Conservation (phyloP, 1,284 basidiomycete genomes). For the Mycena sp. region DNA sequence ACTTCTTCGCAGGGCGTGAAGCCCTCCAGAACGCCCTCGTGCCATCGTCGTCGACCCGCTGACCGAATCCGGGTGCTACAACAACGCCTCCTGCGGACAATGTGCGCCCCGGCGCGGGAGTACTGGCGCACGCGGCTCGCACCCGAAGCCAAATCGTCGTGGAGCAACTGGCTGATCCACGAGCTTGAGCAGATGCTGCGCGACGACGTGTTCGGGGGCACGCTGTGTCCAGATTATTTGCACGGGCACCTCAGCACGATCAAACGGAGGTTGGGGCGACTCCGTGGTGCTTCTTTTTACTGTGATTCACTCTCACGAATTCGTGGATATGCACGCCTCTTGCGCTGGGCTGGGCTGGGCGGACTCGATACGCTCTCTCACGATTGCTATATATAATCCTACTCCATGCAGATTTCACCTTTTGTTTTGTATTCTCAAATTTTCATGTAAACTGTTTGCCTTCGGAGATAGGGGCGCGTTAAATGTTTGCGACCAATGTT, state of each 20-base stretch:
- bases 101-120: constrained; percentile 19
- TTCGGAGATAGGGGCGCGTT: no score
- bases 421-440: no score
- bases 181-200: constrained; percentile 34
- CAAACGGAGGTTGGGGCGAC: constrained; percentile 16
- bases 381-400: no score
- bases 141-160: constrained; percentile 30
- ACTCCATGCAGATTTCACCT: no score
- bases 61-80: constrained; percentile 1
- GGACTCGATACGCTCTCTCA: no score
- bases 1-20: constrained; percentile 46
- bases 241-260: constrained; percentile 19
- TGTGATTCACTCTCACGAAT: constrained; percentile 6
- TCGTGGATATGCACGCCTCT: no score
- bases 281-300: constrained; percentile 25
- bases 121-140: constrained; percentile 34
- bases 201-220: constrained; percentile 24
- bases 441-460: no score
- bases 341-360: no score
- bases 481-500: no score
- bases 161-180: constrained; percentile 37
- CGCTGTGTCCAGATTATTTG: constrained; percentile 21
- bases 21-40: constrained; percentile 38
- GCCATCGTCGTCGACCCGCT: constrained; percentile 36
- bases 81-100: constrained; percentile 24